Evolutionary conservation across 2,329 filamentous ascomycete genomes (phyloP).

Genomic region (Penicillium expansum): DNA sequence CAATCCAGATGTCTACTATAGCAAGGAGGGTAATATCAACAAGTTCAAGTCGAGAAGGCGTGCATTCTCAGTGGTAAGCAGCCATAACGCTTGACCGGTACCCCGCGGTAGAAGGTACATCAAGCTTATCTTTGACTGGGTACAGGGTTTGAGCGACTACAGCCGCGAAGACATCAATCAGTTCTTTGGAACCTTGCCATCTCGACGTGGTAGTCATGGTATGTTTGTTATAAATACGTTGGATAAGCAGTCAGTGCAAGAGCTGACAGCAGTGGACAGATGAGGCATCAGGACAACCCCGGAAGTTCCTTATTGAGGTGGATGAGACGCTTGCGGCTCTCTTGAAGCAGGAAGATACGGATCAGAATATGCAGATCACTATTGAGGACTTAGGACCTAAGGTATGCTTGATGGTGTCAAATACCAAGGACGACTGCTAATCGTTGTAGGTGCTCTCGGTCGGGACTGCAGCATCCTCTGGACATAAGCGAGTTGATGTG

Average conservation of each 20-base stretch:
- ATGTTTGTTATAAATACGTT: slow-evolving; percentile 9
- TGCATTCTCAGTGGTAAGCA: slow-evolving; percentile 56
- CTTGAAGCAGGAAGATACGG: slow-evolving; percentile 83
- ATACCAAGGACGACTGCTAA: slow-evolving; percentile 23
- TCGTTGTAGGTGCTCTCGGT: slow-evolving; percentile 68
- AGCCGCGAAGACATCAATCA: slow-evolving; percentile 37
- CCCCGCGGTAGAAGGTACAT: slow-evolving; percentile 11
- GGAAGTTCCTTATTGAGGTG: slow-evolving; percentile 83
- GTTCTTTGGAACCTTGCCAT: slow-evolving; percentile 33
- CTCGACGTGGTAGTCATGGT: slow-evolving; percentile 48
- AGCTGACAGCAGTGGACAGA: slow-evolving; percentile 53
- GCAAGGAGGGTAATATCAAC: slow-evolving; percentile 49
- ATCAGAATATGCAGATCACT: slow-evolving; percentile 94
- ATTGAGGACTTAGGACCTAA: slow-evolving; percentile 95
- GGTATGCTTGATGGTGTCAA: slow-evolving; percentile 45
- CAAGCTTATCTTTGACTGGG: slow-evolving; percentile 12
- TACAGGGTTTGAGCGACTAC: slow-evolving; percentile 38
- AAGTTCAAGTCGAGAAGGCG: slow-evolving; percentile 48
- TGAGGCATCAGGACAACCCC: slow-evolving; percentile 65
- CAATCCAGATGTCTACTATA: slow-evolving; percentile 60
- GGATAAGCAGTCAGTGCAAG: not conserved
- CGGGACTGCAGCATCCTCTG: slow-evolving; percentile 80
- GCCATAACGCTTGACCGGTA: slow-evolving; percentile 12
- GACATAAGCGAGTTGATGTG: slow-evolving; percentile 83
- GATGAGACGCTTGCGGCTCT: slow-evolving; percentile 77